Base-by-base conservation (phyloP, 257 asterid species). In the Apocynum venetum region DNA sequence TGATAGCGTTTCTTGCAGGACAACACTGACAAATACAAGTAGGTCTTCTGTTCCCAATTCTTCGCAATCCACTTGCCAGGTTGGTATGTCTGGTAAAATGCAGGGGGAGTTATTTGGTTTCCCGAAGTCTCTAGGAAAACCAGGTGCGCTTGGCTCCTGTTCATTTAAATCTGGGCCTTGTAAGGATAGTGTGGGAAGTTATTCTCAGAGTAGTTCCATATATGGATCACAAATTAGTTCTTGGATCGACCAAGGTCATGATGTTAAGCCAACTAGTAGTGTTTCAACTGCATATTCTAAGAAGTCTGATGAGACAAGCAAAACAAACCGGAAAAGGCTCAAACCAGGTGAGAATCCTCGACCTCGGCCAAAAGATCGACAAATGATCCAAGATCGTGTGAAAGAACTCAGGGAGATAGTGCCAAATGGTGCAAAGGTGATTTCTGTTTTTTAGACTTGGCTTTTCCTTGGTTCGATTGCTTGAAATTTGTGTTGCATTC, bases 291-390 rank as follows among this genome's bases (percentile, higher is more conserved):
- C 88, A 38, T 85, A 82, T 82, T 90, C 97, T 35, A 93, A 86
- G 87, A 90, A 88, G 75, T 71, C 88, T 19, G 95, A 89, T 9
- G 97, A 93, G 76, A 65, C 75, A 25, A 74, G 89, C 75, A 90
- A 88, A 85, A 67, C 91, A 38, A 90, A 77, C 78, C 98, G 98
- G 41, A 93, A 90, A 84, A 86, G 97, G 90, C 92, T 90, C 61
- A 94, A 91, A 83, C 97, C 96, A 0, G 97, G 98, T 46, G 98
- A 94, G 80, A 95, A 88, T 81, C 97, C 97, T 59, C 86, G 93
- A 64, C 99, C 98, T 17, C 87, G 99, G 79, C 98, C 99, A 2
- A 93, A 95, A 84, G 99, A 95, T 86, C 93, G 99, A 8, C 98
- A 95, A 82, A 90, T 95, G 99, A 91, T 95, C 79, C 98, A 95